Evolutionary conservation across 169 alveolate species (phyloP).

Genomic region (Amoebophrya sp.): DNA sequence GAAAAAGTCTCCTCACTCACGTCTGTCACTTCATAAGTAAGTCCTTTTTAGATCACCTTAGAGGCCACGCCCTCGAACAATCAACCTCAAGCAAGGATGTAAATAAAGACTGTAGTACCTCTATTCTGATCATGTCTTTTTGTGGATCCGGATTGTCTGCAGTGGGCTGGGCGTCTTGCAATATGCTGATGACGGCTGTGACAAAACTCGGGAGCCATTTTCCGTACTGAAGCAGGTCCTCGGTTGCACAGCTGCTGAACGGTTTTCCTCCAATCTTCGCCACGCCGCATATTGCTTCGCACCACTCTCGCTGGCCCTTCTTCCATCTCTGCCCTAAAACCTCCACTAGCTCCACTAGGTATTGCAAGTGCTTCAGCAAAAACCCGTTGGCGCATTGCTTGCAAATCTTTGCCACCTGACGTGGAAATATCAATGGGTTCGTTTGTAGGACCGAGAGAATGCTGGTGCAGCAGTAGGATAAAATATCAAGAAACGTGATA

Average conservation of each 20-base stretch:
- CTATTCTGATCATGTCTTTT: conserved; percentile 4
- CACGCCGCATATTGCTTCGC: not conserved
- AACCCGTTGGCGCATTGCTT: not conserved
- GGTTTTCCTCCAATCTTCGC: not conserved
- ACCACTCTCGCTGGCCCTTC: not conserved
- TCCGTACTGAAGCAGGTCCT: not conserved
- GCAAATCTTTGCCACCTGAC: not conserved
- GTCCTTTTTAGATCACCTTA: no score
- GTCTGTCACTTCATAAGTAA: no score
- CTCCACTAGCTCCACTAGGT: not conserved
- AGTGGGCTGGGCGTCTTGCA: conserved; percentile 19
- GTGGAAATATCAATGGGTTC: not conserved
- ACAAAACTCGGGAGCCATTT: not conserved
- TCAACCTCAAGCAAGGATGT: no score
- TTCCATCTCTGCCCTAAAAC: not conserved
- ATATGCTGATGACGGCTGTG: not conserved
- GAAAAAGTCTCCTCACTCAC: no score
- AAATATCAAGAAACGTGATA: not conserved
- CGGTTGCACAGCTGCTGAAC: not conserved
- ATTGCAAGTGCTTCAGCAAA: not conserved
- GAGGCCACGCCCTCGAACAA: no score
- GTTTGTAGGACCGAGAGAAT: not conserved
- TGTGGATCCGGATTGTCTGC: not conserved
- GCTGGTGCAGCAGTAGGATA: not conserved
- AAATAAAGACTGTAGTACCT: not conserved